Base-by-base conservation (phyloP, 106 monocot species). In the Dioscorea zingiberensis region DNA sequence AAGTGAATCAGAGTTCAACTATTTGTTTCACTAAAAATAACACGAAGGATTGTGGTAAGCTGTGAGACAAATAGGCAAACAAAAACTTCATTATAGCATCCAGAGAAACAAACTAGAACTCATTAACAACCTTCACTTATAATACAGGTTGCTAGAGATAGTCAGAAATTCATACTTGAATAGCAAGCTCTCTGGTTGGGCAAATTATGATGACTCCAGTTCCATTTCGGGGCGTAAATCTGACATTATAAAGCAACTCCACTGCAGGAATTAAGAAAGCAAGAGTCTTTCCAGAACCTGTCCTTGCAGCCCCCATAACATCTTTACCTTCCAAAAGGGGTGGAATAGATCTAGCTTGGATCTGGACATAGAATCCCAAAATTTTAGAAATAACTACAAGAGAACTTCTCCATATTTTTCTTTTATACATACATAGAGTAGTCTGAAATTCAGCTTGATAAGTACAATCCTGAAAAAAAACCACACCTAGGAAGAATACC, bases 111-210 rank as follows among this genome's bases (percentile, higher is more conserved):
- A 2, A 38, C 38, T 10, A 38, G 38, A 38, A 38, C 38, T 38
- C 38, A 6, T 38, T 38, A 38, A 38, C 38, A 38, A 38, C 0
- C 38, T 38, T n/a, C n/a, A n/a, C n/a, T n/a, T n/a, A n/a, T n/a
- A n/a, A 38, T 8, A 38, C 38, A 38, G 38, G 10, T 38, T 38
- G 38, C 7, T 51, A 51, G 51, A 15, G 51, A 16, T 51, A 4
- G 19, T 51, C 51, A 51, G 19, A 19, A 51, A 51, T 51, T n/a
- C 56, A 22, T 67, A 86, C 97, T 64, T 93, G 89, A 59, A 98
- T 86, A 23, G 93, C 97, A 71, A 98, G 97, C 66, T 98, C 97
- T 54, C 97, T 81, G 25, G 97, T 98, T 24, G 97, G 97, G 59
- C 93, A 88, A 46, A 98, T 88, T 48, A 98, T 68, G 47, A 98